Evolutionary conservation across 2,329 filamentous ascomycete species (phyloP).

Genomic region (Aspergillus terreus): DNA sequence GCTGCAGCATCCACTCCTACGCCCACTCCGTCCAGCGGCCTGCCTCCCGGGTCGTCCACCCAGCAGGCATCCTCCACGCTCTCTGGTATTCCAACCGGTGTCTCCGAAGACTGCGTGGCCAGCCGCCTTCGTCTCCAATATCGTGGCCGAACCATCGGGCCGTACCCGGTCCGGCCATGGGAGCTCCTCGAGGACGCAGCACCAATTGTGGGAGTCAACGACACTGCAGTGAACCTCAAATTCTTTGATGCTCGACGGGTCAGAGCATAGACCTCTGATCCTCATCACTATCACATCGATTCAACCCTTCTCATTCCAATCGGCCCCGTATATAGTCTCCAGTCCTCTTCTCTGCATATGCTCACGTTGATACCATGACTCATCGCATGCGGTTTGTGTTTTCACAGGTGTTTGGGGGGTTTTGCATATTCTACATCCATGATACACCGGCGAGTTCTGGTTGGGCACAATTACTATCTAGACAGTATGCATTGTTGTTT

Average conservation of each 20-base stretch:
- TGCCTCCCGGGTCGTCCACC: conserved; percentile 14
- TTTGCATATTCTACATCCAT: background rate
- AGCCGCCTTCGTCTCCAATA: conserved; percentile 37
- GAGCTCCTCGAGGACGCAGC: conserved; percentile 45
- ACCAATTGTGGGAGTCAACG: conserved; percentile 42
- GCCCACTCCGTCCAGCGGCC: conserved; percentile 23
- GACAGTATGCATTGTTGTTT: background rate
- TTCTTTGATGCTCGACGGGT: conserved; percentile 40
- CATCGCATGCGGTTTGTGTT: background rate
- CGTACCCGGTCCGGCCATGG: conserved; percentile 39
- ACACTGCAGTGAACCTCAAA: conserved; percentile 41
- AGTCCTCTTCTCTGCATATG: background rate
- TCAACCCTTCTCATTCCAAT: background rate
- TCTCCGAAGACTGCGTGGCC: conserved; percentile 24
- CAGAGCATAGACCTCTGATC: conserved; percentile 17
- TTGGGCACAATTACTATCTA: background rate
- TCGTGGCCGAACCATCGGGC: conserved; percentile 31
- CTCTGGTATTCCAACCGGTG: conserved; percentile 9
- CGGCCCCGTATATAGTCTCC: background rate
- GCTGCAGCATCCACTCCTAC: conserved; percentile 27
- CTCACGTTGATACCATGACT: background rate
- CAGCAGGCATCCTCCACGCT: conserved; percentile 14
- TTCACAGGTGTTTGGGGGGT: background rate
- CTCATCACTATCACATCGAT: background rate
- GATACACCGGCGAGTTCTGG: no score